Conservation (phyloP, 2,329 filamentous ascomycete genomes). For the Talaromyces pinophilus region DNA sequence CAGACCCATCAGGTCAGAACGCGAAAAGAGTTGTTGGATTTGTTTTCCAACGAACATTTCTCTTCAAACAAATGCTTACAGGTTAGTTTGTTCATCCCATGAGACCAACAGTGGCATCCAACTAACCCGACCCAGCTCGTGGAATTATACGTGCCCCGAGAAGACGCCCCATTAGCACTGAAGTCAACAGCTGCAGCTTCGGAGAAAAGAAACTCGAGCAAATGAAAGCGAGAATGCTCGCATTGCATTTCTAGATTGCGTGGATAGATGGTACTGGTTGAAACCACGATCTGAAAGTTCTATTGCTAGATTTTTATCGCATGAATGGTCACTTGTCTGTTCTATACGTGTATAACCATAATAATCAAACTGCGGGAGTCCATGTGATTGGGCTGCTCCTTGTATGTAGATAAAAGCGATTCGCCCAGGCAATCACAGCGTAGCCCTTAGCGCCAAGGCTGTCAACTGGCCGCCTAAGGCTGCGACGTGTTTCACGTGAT, state of each 20-base stretch:
- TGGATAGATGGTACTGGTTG: not conserved
- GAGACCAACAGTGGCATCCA: conserved; percentile 9
- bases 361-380: not conserved
- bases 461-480: not conserved
- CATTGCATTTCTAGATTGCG: not conserved
- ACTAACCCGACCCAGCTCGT: conserved; percentile 60
- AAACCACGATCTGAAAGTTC: not conserved
- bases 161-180: conserved; percentile 71
- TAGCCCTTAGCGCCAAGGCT: not conserved
- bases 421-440: not conserved
- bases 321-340: not conserved
- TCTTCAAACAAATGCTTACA: conserved; percentile 50
- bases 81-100: conserved; percentile 27
- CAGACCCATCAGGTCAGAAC: conserved; percentile 67
- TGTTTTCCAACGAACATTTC: conserved; percentile 66
- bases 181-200: conserved; percentile 59
- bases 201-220: conserved; percentile 9
- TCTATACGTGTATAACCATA: not conserved
- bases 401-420: conserved; percentile 1
- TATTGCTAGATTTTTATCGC: not conserved
- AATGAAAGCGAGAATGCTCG: conserved; percentile 1
- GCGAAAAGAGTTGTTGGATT: conserved; percentile 63
- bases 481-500: not conserved
- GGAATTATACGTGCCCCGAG: conserved; percentile 73
- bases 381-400: not conserved